A percentile compares a stretch with the other conserved stretches of the same genome.
Conservation (phyloP, 2,329 filamentous ascomycete genomes). For the Rutstroemia sp. region DNA sequence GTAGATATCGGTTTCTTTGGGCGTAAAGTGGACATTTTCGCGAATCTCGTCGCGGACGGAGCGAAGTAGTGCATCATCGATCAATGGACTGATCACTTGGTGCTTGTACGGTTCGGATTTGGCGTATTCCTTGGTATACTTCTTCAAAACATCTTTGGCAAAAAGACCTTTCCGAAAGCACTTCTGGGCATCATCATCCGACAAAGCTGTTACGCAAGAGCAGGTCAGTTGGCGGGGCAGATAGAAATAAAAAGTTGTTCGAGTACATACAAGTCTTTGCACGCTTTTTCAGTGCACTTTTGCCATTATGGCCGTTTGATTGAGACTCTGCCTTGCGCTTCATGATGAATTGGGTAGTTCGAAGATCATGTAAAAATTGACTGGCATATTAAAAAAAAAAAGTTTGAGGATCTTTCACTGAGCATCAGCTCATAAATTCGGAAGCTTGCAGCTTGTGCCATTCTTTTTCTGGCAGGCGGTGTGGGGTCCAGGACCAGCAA, state of each 20-base stretch:
- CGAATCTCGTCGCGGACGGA: conserved; percentile 83
- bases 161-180: conserved; percentile 62
- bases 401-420: neutral
- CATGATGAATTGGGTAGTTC: conserved; percentile 33
- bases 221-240: conserved; percentile 13
- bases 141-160: conserved; percentile 46
- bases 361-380: neutral
- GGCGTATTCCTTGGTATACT: conserved; percentile 56
- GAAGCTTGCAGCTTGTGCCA: neutral
- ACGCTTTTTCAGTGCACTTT: conserved; percentile 44
- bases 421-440: conserved; percentile 8
- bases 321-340: conserved; percentile 53
- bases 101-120: conserved; percentile 75
- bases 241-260: conserved; percentile 9
- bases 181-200: conserved; percentile 26
- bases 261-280: conserved; percentile 35
- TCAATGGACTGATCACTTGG: conserved; percentile 75
- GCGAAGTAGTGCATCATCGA: conserved; percentile 76
- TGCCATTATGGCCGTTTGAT: conserved; percentile 32
- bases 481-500: neutral
- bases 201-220: conserved; percentile 19
- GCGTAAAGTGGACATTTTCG: conserved; percentile 87
- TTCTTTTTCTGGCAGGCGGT: conserved; percentile 1
- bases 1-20: conserved; percentile 99
- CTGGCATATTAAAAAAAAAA: neutral